phyloP scores from a whole-genome alignment of 148 eudicot species.

The Rhododendron ovatum region DNA sequence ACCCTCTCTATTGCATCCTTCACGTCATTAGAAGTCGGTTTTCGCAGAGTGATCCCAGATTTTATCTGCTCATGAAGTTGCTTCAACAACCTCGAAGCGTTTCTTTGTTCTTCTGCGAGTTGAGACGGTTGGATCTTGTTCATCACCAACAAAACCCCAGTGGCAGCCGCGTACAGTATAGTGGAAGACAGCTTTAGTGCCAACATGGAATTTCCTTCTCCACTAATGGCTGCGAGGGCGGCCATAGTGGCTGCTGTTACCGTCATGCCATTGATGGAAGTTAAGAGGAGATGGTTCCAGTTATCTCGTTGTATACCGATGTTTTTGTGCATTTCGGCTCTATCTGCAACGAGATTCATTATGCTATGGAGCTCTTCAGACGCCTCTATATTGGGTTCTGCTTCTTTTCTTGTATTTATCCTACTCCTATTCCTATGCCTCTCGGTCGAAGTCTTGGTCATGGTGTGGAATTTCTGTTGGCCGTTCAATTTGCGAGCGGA shows the following conservation, averaged over 20 bases:
- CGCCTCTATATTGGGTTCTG: not conserved
- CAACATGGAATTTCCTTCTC: not conserved
- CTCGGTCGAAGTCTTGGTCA: not conserved
- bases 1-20: slow-evolving; percentile 1
- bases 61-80: slow-evolving; percentile 6
- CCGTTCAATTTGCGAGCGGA: not conserved
- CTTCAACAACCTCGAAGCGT: slow-evolving; percentile 10
- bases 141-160: slow-evolving; percentile 6
- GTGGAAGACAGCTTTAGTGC: slow-evolving; percentile 9
- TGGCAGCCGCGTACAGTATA: slow-evolving; percentile 1
- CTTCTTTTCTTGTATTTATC: not conserved
- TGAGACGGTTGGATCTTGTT: slow-evolving; percentile 15
- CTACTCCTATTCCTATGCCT: too few species aligned
- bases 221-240: not conserved
- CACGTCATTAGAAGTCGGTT: not conserved
- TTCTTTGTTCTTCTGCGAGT: slow-evolving; percentile 8
- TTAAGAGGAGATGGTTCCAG: slow-evolving; percentile 13
- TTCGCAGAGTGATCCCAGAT: not conserved
- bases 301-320: slow-evolving; percentile 4
- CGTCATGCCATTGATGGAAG: slow-evolving; percentile 8
- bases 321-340: slow-evolving; percentile 17
- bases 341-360: slow-evolving; percentile 6
- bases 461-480: not conserved
- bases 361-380: not conserved
- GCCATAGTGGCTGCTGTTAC: not conserved